Evolutionary conservation across 768 basidiomycete species (phyloP), one percentile per base, ranked within the genome.

Genomic region (Russula abietina): DNA sequence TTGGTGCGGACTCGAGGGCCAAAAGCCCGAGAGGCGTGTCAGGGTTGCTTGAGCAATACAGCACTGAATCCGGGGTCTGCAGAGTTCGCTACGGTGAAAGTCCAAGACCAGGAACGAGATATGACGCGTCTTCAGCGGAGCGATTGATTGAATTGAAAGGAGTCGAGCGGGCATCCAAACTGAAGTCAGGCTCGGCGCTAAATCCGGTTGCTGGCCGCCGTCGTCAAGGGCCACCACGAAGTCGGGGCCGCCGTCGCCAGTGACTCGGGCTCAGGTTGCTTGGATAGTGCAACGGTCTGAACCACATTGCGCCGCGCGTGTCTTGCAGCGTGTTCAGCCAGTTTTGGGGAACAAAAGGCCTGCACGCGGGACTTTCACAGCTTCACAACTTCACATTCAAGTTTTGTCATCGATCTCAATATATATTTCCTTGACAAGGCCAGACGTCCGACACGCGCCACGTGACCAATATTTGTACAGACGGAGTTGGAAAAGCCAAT

Each of bases 21-120:
- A 36, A 0, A 2, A 6, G 16, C 38, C 38, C 16, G 41, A 43
- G 86, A 6, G 83, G 78, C 0, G 87, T 74, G 52, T 30, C 28
- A 5, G 86, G 85, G 55, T 75, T 74, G 68, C 88, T 84, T 72
- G 87, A 85, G 87, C 86, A 83, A 78, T 79, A 78, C 7, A n/a
- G n/a, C n/a, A n/a, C n/a, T 80, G 71, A 65, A n/a, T n/a, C 45
- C 19, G n/a, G 6, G 46, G 10, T 48, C 24, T 26, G 68, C 71
- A 74, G 73, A 82, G 57, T 68, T 75, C 71, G 58, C 73, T 75
- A 61, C 69, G 61, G 17, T 12, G 19, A 11, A 14, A 14, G 41
- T 10, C 48, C 24, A 8, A 49, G 12, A 17, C 22, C 10, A 12
- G 22, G 45, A 46, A 11, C 22, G 22, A 22, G 43, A 46, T 24